Evolutionary conservation across 768 basidiomycete species (phyloP).

Genomic region (Suillus decipiens): DNA sequence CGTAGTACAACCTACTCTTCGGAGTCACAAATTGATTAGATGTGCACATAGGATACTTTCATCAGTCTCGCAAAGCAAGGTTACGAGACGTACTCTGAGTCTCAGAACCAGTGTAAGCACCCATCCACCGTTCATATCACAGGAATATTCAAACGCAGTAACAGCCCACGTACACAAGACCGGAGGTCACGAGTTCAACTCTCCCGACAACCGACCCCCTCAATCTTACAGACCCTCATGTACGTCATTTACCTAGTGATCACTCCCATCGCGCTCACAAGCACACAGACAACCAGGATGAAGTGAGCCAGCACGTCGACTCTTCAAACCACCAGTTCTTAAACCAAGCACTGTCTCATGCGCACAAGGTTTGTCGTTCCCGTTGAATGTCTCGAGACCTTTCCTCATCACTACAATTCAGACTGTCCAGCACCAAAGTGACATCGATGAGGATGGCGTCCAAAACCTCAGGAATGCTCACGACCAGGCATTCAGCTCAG

Average conservation of each 20-base stretch:
- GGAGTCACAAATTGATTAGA: neutral
- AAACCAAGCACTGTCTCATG: constrained; percentile 51
- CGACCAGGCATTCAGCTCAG: constrained; percentile 52
- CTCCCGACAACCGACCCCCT: constrained; percentile 46
- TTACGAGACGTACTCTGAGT: constrained; percentile 48
- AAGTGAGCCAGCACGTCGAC: constrained; percentile 58
- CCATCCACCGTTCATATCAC: constrained; percentile 13
- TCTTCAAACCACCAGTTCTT: constrained; percentile 44
- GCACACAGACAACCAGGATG: constrained; percentile 59
- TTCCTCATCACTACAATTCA: neutral
- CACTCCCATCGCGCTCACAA: constrained; percentile 12
- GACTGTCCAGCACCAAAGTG: constrained; percentile 46
- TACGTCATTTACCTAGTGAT: constrained; percentile 18
- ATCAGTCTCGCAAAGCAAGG: constrained; percentile 73
- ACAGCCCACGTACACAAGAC: constrained; percentile 52
- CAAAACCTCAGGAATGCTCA: constrained; percentile 48
- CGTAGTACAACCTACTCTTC: neutral
- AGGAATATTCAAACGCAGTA: constrained; percentile 14
- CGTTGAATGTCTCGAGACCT: neutral
- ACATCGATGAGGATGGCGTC: constrained; percentile 66
- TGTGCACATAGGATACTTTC: constrained; percentile 54
- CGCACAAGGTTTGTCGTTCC: constrained; percentile 44
- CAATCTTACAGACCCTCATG: constrained; percentile 22
- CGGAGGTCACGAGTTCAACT: constrained; percentile 65
- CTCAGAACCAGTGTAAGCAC: constrained; percentile 14